Evolutionary conservation across 306 rosid species (phyloP), one percentile per base, ranked within the genome.

Genomic region (Nissolia schottii): DNA sequence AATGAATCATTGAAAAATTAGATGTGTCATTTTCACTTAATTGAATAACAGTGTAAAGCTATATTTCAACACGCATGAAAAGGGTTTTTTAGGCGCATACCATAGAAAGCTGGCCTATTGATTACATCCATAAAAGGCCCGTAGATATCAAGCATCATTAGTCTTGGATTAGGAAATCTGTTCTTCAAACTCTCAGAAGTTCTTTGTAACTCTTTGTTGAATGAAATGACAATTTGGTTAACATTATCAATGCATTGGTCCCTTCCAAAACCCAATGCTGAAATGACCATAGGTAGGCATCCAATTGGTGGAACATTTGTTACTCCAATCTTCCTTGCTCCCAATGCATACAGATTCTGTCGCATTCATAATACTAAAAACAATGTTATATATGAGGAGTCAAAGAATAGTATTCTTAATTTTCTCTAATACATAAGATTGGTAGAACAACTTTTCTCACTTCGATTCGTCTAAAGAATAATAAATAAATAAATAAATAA

Each of bases 251-350:
- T 70, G 45, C 96, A 87, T 45, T 83, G 64, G 53, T 85, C 85
- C 64, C 80, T 85, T 80, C 96, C 87, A 12, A 24, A 6, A 55
- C 89, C 89, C 12, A 89, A 82, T 3, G 83, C 41, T 43, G 90
- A 85, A 71, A 83, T 80, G 15, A 87, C 80, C 41, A 84, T 81
- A 1, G 92, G 96, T 74, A 85, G 68, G 77, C 87, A 87, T 18
- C 92, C 95, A 13, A 64, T 64, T 74, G 95, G 88, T 20, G 92
- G 86, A 60, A 86, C 53, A 37, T 73, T 66, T 65, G 89, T 79
- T 23, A 86, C 88, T 32, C 87, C 89, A 11, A 82, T 82, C 64
- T 82, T 83, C 45, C 88, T 79, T 37, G 83, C 86, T 75, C 86
- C 87, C 45, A 83, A 8, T 65, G 74, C 87, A 61, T 87, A 75